These are phyloP conservation scores for Pharus latifolius DNA, from an alignment of 176 grass and related monocot species.

Conservation along the genomic window DNA sequence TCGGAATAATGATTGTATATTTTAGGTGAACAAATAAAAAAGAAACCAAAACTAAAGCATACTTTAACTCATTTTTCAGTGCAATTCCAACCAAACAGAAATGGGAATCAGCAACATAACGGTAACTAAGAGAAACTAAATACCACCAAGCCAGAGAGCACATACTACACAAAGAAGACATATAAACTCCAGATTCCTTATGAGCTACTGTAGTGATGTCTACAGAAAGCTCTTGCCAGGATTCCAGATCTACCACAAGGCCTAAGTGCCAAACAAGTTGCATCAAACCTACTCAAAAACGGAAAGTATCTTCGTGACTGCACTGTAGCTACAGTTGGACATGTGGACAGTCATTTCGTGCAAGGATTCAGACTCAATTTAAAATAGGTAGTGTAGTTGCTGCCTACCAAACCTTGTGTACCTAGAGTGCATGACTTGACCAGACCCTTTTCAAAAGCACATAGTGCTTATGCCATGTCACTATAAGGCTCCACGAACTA, in stretches of 20 bases:
- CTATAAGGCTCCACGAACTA: not conserved
- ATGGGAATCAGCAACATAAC: not conserved
- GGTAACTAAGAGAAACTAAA: not conserved
- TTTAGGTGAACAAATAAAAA: not conserved
- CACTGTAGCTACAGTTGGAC: not conserved
- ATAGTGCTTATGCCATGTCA: constrained; percentile 1
- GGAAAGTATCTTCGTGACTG: not conserved
- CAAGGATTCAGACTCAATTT: constrained; percentile 18
- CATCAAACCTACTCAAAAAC: not conserved
- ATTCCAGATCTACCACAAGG: not conserved
- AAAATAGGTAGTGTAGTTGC: constrained; percentile 3
- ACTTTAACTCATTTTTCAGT: not conserved
- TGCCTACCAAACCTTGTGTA: constrained; percentile 6
- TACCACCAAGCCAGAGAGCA: not conserved
- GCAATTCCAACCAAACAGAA: not conserved
- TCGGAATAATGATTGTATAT: not conserved
- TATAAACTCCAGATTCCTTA: not conserved
- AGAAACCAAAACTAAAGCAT: not conserved
- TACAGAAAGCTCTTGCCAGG: not conserved
- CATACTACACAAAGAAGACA: not conserved
- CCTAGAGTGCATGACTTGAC: not conserved
- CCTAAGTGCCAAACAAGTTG: constrained; percentile 4
- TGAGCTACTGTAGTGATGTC: not conserved
- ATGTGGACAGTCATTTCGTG: not conserved
- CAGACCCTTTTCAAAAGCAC: constrained; percentile 4